Percentiles rank a stretch among this genome's conserved stretches.
Conservation (phyloP, 257 asterid species). For the Schizonepeta tenuifolia region DNA sequence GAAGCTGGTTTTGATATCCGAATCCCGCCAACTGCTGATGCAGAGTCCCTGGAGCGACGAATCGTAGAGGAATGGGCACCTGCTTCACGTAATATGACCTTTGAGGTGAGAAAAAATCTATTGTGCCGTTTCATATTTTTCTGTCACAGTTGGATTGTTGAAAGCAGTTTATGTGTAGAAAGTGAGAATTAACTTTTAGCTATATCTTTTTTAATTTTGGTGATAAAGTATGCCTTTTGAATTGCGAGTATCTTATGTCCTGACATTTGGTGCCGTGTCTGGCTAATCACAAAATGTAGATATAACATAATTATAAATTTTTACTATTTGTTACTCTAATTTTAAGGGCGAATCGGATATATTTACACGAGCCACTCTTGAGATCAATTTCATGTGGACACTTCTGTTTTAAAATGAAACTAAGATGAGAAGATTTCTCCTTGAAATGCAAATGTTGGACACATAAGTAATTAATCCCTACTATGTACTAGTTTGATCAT, state of each 20-base stretch:
- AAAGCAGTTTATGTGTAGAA: conserved; percentile 20
- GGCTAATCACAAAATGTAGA: too few species aligned
- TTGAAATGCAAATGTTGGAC: neutral
- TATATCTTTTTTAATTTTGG: neutral
- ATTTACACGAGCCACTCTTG: neutral
- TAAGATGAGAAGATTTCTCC: neutral
- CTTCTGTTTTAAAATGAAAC: conserved; percentile 5
- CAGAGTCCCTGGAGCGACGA: conserved; percentile 77
- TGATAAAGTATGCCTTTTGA: too few species aligned
- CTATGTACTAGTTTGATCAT: conserved; percentile 20
- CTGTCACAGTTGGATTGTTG: neutral
- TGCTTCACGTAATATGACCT: conserved; percentile 83
- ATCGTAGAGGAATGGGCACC: conserved; percentile 99
- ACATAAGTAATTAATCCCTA: neutral
- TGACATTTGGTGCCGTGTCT: too few species aligned
- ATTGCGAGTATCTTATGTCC: too few species aligned
- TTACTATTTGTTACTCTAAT: too few species aligned
- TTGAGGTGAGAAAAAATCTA: conserved; percentile 63
- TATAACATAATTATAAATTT: too few species aligned
- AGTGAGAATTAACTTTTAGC: neutral
- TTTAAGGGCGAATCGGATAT: neutral
- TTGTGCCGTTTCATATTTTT: neutral
- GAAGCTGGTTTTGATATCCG: conserved; percentile 96
- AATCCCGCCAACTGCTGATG: conserved; percentile 85
- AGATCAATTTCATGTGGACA: neutral